Evolutionary conservation across 495 filamentous ascomycete genomes (phyloP), one percentile per base, ranked within the genome.

Genomic region (Penicillium argentinense): DNA sequence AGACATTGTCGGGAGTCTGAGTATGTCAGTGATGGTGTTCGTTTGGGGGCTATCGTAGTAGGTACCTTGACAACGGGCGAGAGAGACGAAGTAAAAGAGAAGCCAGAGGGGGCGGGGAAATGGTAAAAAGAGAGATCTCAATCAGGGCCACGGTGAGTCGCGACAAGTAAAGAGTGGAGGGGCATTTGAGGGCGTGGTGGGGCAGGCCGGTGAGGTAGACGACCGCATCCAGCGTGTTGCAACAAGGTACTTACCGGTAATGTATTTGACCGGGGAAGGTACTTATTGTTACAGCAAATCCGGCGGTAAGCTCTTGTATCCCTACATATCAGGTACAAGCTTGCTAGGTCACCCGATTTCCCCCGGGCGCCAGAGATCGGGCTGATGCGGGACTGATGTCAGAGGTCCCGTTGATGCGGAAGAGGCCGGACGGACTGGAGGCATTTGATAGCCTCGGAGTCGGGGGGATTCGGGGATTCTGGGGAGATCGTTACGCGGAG

Each of bases 1-100:
- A 83, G 95, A 97, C 93, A 99, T 99, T 51, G 64, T 86, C 33
- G 33, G 16, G 12, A 36, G 33, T 36, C 33, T 38, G 27, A 45
- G 26, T 23, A 28, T 34, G 33, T 65, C 49, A 60, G 36, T 45
- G 34, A 38, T 51, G 38, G 36, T 27, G 39, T 18, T 36, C n/a
- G 17, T 11, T 16, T 45, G 29, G 14, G 4, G 29, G 5, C 11
- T 5, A 24, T 27, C 18, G 18, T 14, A 29, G 29, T 25, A 36
- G 17, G 14, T 53, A 59, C 55, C 53, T 59, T 29, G 39, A 53
- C 28, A 39, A 36, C 9, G 23, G 37, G 39, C 37, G 41, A 17
- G 26, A 47, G 27, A 37, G 39, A 51, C 22, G 42, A 52, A 46
- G 47, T 12, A 40, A 43, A 36, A 36, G 5, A 41, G 24, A 38